Base-by-base conservation (phyloP, 495 filamentous ascomycete genomes). In the Penicillium angulare region DNA sequence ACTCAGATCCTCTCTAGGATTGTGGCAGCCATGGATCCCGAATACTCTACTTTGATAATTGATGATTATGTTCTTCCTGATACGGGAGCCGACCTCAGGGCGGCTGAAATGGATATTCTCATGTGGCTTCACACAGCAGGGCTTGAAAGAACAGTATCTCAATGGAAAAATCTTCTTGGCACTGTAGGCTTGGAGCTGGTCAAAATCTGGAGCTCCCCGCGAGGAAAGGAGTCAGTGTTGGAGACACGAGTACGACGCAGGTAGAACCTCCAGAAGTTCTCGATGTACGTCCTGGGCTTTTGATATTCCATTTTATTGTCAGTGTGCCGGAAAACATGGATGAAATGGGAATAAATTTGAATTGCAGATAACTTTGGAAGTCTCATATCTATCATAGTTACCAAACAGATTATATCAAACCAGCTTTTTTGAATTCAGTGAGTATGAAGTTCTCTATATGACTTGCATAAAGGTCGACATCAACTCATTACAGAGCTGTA, bases 1-100 rank as follows among this genome's bases (percentile, higher is more conserved):
- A 52, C 49, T 16, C 51, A 53, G 42, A 58, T 53, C 41, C 39
- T 62, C 20, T 57, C 53, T 16, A 35, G 53, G 7, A 51, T 62
- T 35, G 62, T 49, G 7, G 49, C 60, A 24, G 62, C 63, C 7
- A 72, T 74, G 66, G 62, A 69, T 18, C 68, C 68, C 2, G 71
- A 66, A 0, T 77, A 74, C 46, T 76, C 73, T 0, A 72, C 61
- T 36, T 43, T 78, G 2, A 49, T 78, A 2, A 60, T 78, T 21
- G 64, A 75, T 39, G 73, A 60, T 27, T 63, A 41, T 48, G 64
- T 78, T 1, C 53, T 79, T 2, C 71, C 69, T 9, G 71, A 78
- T 20, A 59, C 49, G 5, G 61, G 57, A 7, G 54, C 62, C 5
- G 57, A 64, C 5, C 52, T 71, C 18, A 50, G 56, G 13, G 60